Conservation (phyloP, 345 rosid genomes). For the Noccaea caerulescens region DNA sequence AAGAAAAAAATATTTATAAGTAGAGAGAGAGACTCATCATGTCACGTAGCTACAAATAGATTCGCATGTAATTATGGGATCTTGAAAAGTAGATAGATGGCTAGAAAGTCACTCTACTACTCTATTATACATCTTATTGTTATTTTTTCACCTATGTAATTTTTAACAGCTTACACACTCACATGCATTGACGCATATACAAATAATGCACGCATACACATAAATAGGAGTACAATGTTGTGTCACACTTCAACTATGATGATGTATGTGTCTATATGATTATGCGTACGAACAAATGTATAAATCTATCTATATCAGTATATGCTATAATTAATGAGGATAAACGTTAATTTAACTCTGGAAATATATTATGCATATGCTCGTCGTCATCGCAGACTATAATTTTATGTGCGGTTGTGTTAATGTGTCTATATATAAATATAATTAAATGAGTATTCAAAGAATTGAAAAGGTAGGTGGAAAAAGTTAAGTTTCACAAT, state of each 20-base stretch:
- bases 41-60: constrained; percentile 47
- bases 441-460: constrained; percentile 14
- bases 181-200: constrained; percentile 38
- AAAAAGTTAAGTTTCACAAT: constrained; percentile 29
- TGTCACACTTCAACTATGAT: constrained; percentile 42
- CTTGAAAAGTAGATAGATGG: constrained; percentile 42
- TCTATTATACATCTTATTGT: constrained; percentile 30
- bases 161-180: constrained; percentile 38
- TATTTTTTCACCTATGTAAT: constrained; percentile 18
- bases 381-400: constrained; percentile 18
- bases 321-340: constrained; percentile 13
- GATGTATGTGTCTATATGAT: constrained; percentile 34
- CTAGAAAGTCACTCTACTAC: constrained; percentile 40
- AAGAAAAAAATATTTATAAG: constrained; percentile 20
- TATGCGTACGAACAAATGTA: constrained; percentile 26
- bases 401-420: constrained; percentile 14
- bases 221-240: constrained; percentile 46
- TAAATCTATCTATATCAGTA: constrained; percentile 13
- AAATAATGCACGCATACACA: constrained; percentile 41
- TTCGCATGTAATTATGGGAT: constrained; percentile 49
- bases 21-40: constrained; percentile 43
- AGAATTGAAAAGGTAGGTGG: constrained; percentile 43
- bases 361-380: constrained; percentile 14
- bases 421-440: constrained; percentile 6
- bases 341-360: background rate